Evolutionary conservation across 2,329 filamentous ascomycete species (phyloP).

Genomic region (Aureobasidium melanogenum): DNA sequence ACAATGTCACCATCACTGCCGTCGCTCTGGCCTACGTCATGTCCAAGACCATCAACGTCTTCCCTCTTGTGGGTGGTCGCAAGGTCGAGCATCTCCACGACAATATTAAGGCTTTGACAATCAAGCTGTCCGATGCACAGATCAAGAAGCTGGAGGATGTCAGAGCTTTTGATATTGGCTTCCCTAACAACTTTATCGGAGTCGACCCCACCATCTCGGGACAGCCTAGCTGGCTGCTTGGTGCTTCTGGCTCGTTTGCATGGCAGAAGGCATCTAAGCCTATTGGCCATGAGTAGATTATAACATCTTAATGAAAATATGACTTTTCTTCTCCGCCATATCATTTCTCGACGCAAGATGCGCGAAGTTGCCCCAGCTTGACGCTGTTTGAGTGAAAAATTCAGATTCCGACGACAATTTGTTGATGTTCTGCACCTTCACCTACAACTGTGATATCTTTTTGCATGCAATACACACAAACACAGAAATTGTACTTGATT

Average conservation of each 20-base stretch:
- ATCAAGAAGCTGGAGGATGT: conserved; percentile 55
- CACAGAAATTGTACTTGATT: no score
- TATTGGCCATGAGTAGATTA: conserved; percentile 25
- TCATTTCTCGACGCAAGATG: no score
- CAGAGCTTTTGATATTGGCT: conserved; percentile 51
- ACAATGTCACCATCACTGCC: conserved; percentile 50
- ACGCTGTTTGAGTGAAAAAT: no score
- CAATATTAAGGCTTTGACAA: conserved; percentile 55
- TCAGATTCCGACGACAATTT: no score
- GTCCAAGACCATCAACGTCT: conserved; percentile 50
- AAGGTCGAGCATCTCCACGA: conserved; percentile 59
- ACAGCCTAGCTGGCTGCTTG: conserved; percentile 19
- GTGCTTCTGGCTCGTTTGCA: conserved; percentile 20
- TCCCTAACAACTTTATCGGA: conserved; percentile 46
- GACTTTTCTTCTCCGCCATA: not conserved
- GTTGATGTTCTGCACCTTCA: no score
- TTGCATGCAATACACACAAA: no score
- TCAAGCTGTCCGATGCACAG: conserved; percentile 49
- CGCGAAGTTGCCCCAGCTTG: no score
- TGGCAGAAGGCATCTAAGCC: conserved; percentile 22
- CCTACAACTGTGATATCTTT: no score
- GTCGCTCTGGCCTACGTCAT: conserved; percentile 40
- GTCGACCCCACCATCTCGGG: conserved; percentile 21
- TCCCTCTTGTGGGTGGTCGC: conserved; percentile 65
- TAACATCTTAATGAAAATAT: not conserved